phyloP scores from a whole-genome alignment of 2,329 filamentous ascomycete genomes.

The Aspergillus fijiensis region DNA sequence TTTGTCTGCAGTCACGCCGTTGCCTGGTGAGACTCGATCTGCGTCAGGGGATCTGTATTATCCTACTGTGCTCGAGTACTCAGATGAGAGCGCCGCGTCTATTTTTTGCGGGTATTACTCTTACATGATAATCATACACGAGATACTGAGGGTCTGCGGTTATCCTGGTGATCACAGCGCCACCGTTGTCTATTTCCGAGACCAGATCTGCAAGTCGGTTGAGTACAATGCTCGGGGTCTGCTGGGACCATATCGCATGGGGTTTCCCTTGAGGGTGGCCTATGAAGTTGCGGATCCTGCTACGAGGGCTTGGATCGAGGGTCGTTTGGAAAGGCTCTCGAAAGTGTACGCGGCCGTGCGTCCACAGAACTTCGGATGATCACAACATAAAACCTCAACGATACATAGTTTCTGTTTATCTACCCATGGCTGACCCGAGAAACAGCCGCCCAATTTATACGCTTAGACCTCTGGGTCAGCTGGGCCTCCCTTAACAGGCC shows the following conservation, averaged over 20 bases:
- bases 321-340: slow-evolving; percentile 24
- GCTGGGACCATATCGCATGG: slow-evolving; percentile 29
- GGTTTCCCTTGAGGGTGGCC: slow-evolving; percentile 27
- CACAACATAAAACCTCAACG: neutral
- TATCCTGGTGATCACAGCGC: slow-evolving; percentile 25
- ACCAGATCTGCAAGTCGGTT: slow-evolving; percentile 34
- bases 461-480: neutral
- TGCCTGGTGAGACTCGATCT: slow-evolving; percentile 22
- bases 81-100: slow-evolving; percentile 22
- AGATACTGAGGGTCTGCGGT: slow-evolving; percentile 22
- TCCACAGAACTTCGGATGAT: slow-evolving; percentile 19
- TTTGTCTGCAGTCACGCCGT: slow-evolving; percentile 18
- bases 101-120: slow-evolving; percentile 29
- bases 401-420: too few species aligned
- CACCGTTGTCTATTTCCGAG: slow-evolving; percentile 25
- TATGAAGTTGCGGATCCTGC: slow-evolving; percentile 26
- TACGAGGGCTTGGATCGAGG: slow-evolving; percentile 26
- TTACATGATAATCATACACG: slow-evolving; percentile 30
- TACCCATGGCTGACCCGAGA: too few species aligned
- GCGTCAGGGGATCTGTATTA: slow-evolving; percentile 20
- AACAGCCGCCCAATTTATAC: neutral
- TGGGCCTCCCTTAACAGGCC: neutral
- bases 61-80: slow-evolving; percentile 23
- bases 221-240: slow-evolving; percentile 26
- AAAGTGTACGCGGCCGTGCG: slow-evolving; percentile 25